Percentiles rank a stretch among this genome's conserved stretches.
These are phyloP conservation scores for Talaromyces sp. DNA, from an alignment of 2,329 filamentous ascomycete species.

Conservation along the genomic window DNA sequence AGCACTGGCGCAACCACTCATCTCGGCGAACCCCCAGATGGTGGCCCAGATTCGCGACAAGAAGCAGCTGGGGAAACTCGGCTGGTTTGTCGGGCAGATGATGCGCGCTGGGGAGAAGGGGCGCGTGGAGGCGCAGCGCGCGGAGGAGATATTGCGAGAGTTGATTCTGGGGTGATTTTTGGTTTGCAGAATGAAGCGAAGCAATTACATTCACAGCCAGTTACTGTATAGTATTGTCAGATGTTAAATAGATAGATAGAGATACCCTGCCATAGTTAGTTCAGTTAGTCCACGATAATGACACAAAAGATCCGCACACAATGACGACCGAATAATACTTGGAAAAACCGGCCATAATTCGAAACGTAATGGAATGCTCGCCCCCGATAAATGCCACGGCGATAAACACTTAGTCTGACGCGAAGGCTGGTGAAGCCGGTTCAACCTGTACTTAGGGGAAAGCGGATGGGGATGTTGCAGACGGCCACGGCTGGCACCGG, in stretches of 20 bases:
- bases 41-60: slow-evolving; percentile 56
- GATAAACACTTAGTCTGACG: slow-evolving; percentile 4
- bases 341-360: not conserved
- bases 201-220: not conserved
- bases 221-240: not conserved
- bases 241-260: slow-evolving; percentile 7
- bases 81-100: slow-evolving; percentile 66
- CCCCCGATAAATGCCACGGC: not conserved
- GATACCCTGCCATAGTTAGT: not conserved
- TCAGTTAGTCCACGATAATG: not conserved
- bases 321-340: not conserved
- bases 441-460: slow-evolving; percentile 48
- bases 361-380: not conserved
- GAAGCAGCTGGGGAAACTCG: slow-evolving; percentile 59
- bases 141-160: slow-evolving; percentile 50
- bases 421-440: slow-evolving; percentile 12
- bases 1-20: slow-evolving; percentile 47
- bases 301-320: not conserved
- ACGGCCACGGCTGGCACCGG: slow-evolving; percentile 15
- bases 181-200: not conserved
- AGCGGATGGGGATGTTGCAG: slow-evolving; percentile 15
- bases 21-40: slow-evolving; percentile 53
- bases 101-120: slow-evolving; percentile 57
- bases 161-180: slow-evolving; percentile 33
- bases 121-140: slow-evolving; percentile 57